Base-by-base conservation (phyloP, 768 basidiomycete species). In the Mycena galopus region DNA sequence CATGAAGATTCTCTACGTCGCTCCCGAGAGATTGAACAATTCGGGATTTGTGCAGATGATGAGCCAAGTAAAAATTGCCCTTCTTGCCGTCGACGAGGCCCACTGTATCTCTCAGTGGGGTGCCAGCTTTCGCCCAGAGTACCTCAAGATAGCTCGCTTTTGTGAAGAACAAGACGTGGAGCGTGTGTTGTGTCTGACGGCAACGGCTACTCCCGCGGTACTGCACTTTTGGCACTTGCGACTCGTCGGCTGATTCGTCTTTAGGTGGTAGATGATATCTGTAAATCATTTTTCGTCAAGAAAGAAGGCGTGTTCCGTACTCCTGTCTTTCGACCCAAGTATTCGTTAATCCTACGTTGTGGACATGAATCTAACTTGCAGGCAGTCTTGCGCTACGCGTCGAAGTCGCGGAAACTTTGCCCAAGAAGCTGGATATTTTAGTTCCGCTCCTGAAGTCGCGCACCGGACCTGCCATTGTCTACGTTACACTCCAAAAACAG, bases 101-200 rank as follows among this genome's bases (percentile, higher is more conserved):
- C 87, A 88, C 65, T 87, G 87, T 73, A 84, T 86, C 37, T 85
- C 85, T 0, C 84, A 86, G 83, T 86, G 86, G 85, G 85, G 85
- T 8, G 79, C 82, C 6, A 83, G 82, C 37, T 87, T 88, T 76
- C 82, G 85, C 1, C 84, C 84, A 3, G 84, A 75, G 23, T 75
- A 77, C 62, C 67, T 75, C 72, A 83, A 84, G 75, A 85, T 87
- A 53, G 85, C 86, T 17, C 82, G 87, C 0, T 87, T 87, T 70
- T 85, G 85, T 11, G 81, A 85, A 64, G 87, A 88, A 67, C 77
- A 82, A 69, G 78, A 82, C 30, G 87, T 86, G 11, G 83, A 86
- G 62, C 82, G 86, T 27, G 83, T 86, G 4, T 78, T 88, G 3
- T 86, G 84, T 71, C 77, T 87, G 21, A 62, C 61, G 16, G 61